These are phyloP conservation scores for Eucalyptus marginata DNA, from an alignment of 345 rosid genomes.

Conservation along the genomic window DNA sequence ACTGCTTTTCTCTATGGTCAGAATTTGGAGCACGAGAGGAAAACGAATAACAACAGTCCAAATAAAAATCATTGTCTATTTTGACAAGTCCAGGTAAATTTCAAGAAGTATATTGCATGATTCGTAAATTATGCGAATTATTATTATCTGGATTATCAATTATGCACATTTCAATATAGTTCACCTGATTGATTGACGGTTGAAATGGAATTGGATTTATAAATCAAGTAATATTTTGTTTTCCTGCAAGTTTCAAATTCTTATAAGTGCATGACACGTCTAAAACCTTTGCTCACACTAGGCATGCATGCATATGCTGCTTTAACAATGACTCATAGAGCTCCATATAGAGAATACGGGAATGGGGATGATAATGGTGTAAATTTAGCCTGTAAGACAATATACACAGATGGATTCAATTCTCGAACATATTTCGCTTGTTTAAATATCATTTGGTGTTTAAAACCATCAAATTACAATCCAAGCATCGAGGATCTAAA, in stretches of 20 bases:
- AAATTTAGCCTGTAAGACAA: background rate
- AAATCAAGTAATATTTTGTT: background rate
- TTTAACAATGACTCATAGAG: background rate
- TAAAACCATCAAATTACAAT: background rate
- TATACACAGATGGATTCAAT: background rate
- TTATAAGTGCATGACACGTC: background rate
- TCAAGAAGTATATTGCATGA: background rate
- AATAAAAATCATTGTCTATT: background rate
- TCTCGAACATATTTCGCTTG: background rate
- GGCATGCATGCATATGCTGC: background rate
- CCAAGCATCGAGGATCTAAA: background rate
- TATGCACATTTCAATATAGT: rapidly evolving
- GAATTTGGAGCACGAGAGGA: background rate
- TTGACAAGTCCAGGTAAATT: background rate
- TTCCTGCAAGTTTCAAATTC: background rate
- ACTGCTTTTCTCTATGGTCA: background rate
- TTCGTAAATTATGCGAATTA: too few species aligned
- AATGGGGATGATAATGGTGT: background rate
- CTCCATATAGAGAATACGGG: background rate
- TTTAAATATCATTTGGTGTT: background rate
- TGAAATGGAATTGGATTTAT: background rate
- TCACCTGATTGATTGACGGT: background rate
- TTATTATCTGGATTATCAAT: background rate
- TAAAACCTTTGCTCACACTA: background rate
- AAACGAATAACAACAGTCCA: background rate